Base-by-base conservation (phyloP, 495 filamentous ascomycete genomes). In the Xylaria scruposa region DNA sequence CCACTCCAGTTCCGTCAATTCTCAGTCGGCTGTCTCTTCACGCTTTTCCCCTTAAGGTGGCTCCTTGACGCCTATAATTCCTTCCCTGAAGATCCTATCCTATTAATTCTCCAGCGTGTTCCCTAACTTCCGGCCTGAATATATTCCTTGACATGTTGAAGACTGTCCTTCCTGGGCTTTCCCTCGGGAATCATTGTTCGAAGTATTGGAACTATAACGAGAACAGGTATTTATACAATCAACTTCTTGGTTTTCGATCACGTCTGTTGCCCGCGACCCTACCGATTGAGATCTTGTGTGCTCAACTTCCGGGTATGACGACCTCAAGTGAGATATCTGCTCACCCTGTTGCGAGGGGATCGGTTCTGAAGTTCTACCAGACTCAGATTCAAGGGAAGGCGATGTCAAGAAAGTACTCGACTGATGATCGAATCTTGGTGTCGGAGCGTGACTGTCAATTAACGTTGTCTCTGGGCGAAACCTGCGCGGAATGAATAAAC, bases 401-500 rank as follows among this genome's bases (percentile, higher is more conserved):
- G 65, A 56, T 13, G 65, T 29, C 17, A 67, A 38, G 31, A 56
- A 54, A 15, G 47, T 29, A 13, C 33, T 12, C 7, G n/a, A 31
- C 8, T 29, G 65, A 15, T 67, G n/a, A 33, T 44, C 21, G 21
- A 15, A 12, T 33, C 36, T 12, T 17, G 31, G 49, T 31, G 47
- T 46, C n/a, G 62, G 44, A 49, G 38, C 2, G 29, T 19, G 2
- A n/a, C 4, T 56, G 44, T n/a, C 12, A 1, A 12, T n/a, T 15
- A 13, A 40, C 19, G 9, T 42, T 17, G 47, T 56, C 8, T 51
- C 26, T n/a, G 13, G 10, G n/a, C 65, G 65, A 4, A 78, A 75
- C 24, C 44, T 67, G n/a, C 62, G 71, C 17, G 75, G 77, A 17
- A 77, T 26, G 24, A 77, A 71, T 12, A 21, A 69, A 8, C 54